phyloP scores from a whole-genome alignment of 495 filamentous ascomycete genomes.

The Aspergillus heteromorphus region DNA sequence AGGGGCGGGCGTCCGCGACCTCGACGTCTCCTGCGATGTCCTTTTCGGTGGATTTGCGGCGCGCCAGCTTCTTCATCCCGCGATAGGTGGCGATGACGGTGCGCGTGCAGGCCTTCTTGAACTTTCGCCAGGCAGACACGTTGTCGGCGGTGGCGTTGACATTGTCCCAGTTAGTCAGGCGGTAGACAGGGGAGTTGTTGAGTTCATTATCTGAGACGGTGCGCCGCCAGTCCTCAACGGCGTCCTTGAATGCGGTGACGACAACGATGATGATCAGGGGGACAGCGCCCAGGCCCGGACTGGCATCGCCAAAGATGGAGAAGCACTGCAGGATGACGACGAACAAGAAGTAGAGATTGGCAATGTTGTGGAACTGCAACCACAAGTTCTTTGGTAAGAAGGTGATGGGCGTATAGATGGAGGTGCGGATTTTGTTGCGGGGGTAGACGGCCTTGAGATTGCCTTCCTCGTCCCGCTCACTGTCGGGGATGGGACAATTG shows the following conservation, averaged over 20 bases:
- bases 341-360: constrained; percentile 95
- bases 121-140: constrained; percentile 72
- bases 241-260: constrained; percentile 87
- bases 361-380: constrained; percentile 95
- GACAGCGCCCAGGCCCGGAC: constrained; percentile 81
- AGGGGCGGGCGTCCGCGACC: neutral
- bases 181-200: constrained; percentile 90
- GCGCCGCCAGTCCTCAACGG: constrained; percentile 88
- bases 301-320: constrained; percentile 82
- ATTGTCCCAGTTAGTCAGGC: constrained; percentile 78
- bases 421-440: constrained; percentile 91
- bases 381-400: constrained; percentile 94
- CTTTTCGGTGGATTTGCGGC: constrained; percentile 31
- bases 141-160: constrained; percentile 84
- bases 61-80: constrained; percentile 38
- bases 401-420: constrained; percentile 89
- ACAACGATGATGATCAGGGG: constrained; percentile 87
- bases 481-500: constrained; percentile 70
- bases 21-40: constrained; percentile 30
- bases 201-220: constrained; percentile 86
- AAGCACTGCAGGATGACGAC: constrained; percentile 93
- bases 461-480: constrained; percentile 76
- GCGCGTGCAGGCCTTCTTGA: constrained; percentile 81
- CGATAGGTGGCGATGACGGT: constrained; percentile 54
- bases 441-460: constrained; percentile 60